Evolutionary conservation across 805 yeast species (phyloP).

Genomic region (Yarrowia porcina): DNA sequence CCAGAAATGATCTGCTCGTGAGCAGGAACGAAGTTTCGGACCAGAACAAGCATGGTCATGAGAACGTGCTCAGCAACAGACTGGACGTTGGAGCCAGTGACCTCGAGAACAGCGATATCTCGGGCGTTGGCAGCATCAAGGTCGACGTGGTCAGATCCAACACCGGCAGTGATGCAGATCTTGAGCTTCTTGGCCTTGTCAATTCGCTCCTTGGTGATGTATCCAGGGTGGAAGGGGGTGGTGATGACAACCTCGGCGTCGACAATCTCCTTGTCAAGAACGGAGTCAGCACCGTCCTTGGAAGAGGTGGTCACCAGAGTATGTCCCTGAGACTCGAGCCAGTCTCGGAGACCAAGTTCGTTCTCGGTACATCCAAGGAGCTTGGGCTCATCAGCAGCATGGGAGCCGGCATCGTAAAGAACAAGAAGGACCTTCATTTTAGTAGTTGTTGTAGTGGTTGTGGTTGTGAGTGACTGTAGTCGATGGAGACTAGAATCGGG

Average conservation of each 20-base stretch:
- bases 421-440: neutral
- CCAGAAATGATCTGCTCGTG: constrained; percentile 7
- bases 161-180: constrained; percentile 1
- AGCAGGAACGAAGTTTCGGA: neutral
- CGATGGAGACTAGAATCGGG: neutral
- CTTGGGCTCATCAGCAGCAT: neutral
- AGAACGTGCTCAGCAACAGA: neutral
- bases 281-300: neutral
- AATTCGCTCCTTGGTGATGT: neutral
- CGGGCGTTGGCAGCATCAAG: neutral
- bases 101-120: neutral
- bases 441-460: neutral
- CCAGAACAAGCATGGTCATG: constrained; percentile 5
- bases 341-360: neutral
- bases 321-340: neutral
- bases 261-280: neutral
- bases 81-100: constrained; percentile 8
- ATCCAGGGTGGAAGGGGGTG: constrained; percentile 1
- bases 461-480: neutral
- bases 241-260: neutral
- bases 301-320: neutral
- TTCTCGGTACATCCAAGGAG: neutral
- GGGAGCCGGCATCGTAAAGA: constrained; percentile 1
- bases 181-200: constrained; percentile 7
- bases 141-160: constrained; percentile 2